Conservation (phyloP, 495 filamentous ascomycete genomes). For the Lasiosphaeria ovina region DNA sequence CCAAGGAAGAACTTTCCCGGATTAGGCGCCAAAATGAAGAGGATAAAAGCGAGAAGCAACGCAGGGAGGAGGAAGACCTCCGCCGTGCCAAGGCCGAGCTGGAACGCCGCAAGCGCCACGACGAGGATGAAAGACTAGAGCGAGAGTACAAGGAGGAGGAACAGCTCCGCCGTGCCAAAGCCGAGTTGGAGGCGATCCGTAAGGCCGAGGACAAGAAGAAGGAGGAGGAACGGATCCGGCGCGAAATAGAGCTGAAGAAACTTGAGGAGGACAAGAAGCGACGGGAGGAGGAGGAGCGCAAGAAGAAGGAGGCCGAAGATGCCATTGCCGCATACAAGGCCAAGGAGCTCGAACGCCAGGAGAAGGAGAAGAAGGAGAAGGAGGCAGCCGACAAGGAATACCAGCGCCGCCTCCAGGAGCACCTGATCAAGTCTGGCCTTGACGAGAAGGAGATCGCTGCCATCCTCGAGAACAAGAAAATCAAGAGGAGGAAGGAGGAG, state of each 20-base stretch:
- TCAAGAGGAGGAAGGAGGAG: slow-evolving; percentile 32
- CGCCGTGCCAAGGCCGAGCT: slow-evolving; percentile 43
- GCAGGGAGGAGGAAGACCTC: slow-evolving; percentile 43
- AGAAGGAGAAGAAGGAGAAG: slow-evolving; percentile 45
- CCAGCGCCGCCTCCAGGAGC: slow-evolving; percentile 48
- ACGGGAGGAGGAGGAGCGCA: slow-evolving; percentile 38
- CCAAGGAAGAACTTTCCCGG: slow-evolving; percentile 23
- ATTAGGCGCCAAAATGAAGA: slow-evolving; percentile 18
- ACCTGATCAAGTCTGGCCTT: slow-evolving; percentile 49
- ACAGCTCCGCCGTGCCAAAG: slow-evolving; percentile 29
- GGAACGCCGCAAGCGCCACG: slow-evolving; percentile 35
- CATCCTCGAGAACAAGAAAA: slow-evolving; percentile 51
- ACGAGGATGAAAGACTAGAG: slow-evolving; percentile 46
- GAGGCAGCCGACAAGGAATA: slow-evolving; percentile 50
- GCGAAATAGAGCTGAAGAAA: slow-evolving; percentile 55
- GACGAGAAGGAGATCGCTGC: slow-evolving; percentile 53
- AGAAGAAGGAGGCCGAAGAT: slow-evolving; percentile 55
- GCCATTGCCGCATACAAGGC: slow-evolving; percentile 56
- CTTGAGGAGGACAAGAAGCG: slow-evolving; percentile 54
- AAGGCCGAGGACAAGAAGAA: slow-evolving; percentile 45
- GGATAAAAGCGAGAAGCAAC: not conserved
- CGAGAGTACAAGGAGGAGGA: slow-evolving; percentile 31
- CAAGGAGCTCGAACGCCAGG: slow-evolving; percentile 49
- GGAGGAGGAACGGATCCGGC: slow-evolving; percentile 47
- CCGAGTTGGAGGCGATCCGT: slow-evolving; percentile 23